Evolutionary conservation across 2,329 filamentous ascomycete genomes (phyloP), one percentile per base, ranked within the genome.

Genomic region (Pseudogymnoascus sp.): DNA sequence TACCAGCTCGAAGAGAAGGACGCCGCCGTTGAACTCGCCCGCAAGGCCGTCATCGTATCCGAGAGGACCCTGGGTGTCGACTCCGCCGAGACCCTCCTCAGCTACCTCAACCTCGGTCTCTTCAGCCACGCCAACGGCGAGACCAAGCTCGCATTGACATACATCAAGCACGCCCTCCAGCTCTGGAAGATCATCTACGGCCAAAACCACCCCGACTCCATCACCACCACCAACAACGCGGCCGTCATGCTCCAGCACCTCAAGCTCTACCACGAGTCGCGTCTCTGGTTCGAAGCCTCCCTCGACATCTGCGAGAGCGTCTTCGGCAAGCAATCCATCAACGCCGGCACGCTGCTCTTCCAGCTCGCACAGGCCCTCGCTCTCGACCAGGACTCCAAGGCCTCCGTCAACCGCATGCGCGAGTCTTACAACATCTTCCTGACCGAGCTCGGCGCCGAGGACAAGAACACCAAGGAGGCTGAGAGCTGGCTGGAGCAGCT

Each of bases 1-100:
- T 97, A 96, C 77, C 90, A 96, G 75, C 84, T 96, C n/a, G 95
- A 97, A 62, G 95, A 99, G 79, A 97, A 97, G 81, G 90, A 93
- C 38, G 91, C 91, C 8, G 95, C 95, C 23, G 89, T 97, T 23
- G 95, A 99, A 77, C 85, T 99, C 66, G 93, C 95, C 16, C 90
- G 92, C 73, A 99, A 99, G 80, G 93, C 95, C 23, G 93, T 96
- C 68, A 93, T 99, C 66, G 93, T 99, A 43, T 90, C 93, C 1
- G 95, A 99, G 80, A 86, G 95, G 62, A 99, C 95, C 0, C 83
- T 97, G 31, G 95, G 95, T 72, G 83, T 99, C 62, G 95, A 99
- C 77, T 93, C 93, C 59, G 87, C 91, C 12, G 95, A 99, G 77
- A 97, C 95, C 0, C 86, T 99, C 61, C 84, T 97, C 66, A 92